Conservation (phyloP, 1,284 basidiomycete genomes). For the Ganoderma lingzhi region DNA sequence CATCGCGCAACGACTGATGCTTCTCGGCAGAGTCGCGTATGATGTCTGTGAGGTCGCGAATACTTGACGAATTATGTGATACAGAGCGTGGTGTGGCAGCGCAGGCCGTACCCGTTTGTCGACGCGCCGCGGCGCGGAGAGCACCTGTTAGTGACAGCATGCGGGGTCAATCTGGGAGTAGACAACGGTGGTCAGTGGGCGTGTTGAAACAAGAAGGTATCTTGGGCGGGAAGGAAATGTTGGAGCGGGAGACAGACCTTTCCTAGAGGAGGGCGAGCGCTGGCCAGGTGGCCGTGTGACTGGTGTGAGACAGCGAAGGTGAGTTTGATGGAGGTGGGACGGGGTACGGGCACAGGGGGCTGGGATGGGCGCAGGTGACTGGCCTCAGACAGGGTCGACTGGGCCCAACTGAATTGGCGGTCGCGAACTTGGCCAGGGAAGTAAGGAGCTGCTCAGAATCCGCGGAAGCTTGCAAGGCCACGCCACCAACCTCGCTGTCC, state of each 20-base stretch:
- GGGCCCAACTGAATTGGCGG: slow-evolving; percentile 14
- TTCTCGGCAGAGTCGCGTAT: slow-evolving; percentile 19
- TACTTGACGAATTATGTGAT: slow-evolving; percentile 9
- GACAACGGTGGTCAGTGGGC: slow-evolving; percentile 14
- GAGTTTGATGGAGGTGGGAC: slow-evolving; percentile 13
- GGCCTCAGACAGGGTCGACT: neutral
- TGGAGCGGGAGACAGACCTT: slow-evolving; percentile 18
- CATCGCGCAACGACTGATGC: slow-evolving; percentile 7
- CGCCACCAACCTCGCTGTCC: slow-evolving; percentile 12
- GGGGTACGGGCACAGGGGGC: slow-evolving; percentile 18
- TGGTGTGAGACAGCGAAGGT: slow-evolving; percentile 22
- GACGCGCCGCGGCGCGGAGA: slow-evolving; percentile 34
- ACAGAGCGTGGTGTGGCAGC: slow-evolving; percentile 18
- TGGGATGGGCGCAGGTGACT: slow-evolving; percentile 19
- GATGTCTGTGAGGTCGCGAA: slow-evolving; percentile 10
- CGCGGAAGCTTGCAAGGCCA: neutral
- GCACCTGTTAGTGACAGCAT: slow-evolving; percentile 33
- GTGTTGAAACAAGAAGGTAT: slow-evolving; percentile 9
- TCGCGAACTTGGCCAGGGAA: neutral
- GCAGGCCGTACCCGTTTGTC: slow-evolving; percentile 19
- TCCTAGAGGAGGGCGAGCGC: slow-evolving; percentile 10
- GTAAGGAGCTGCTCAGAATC: neutral
- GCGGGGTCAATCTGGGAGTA: slow-evolving; percentile 13
- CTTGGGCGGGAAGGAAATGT: slow-evolving; percentile 10
- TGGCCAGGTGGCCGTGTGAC: slow-evolving; percentile 31